Conservation (phyloP, 1,284 basidiomycete genomes). For the Rugosomyces carneus region DNA sequence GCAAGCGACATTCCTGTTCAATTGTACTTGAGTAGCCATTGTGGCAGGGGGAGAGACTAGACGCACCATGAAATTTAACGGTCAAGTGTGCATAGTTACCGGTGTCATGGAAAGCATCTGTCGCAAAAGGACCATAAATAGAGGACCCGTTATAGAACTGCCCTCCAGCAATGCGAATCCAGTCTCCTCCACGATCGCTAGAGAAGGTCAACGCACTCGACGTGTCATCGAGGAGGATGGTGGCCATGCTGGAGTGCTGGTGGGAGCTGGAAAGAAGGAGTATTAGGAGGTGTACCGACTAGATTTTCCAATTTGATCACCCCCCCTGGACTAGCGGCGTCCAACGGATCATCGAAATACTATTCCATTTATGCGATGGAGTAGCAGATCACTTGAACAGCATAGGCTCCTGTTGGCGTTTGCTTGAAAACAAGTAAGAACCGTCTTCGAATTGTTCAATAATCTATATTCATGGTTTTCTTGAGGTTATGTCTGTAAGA, state of each 20-base stretch:
- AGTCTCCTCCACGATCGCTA: slow-evolving; percentile 1
- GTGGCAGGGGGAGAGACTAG: not conserved
- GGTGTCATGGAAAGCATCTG: not conserved
- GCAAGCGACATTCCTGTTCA: slow-evolving; percentile 4
- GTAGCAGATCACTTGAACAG: no score
- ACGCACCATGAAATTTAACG: slow-evolving; percentile 8
- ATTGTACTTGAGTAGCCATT: not conserved
- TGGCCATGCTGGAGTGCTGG: not conserved
- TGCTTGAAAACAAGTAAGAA: no score
- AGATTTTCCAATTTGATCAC: no score
- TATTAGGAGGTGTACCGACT: no score
- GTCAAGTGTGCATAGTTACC: slow-evolving; percentile 5
- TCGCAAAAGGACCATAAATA: slow-evolving; percentile 8
- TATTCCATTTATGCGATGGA: no score
- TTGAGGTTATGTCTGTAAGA: no score
- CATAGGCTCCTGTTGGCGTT: no score
- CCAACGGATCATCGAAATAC: no score
- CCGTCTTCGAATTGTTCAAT: no score
- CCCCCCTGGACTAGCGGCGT: no score
- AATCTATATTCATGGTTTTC: no score
- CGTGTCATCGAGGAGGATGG: not conserved
- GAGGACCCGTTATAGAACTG: slow-evolving; percentile 8
- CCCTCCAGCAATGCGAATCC: slow-evolving; percentile 1
- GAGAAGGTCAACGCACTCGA: not conserved
- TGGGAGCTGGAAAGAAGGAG: not conserved